phyloP scores from a whole-genome alignment of 371 early-diverging fungal genomes.

The Neoconidiobolus thromboides region DNA sequence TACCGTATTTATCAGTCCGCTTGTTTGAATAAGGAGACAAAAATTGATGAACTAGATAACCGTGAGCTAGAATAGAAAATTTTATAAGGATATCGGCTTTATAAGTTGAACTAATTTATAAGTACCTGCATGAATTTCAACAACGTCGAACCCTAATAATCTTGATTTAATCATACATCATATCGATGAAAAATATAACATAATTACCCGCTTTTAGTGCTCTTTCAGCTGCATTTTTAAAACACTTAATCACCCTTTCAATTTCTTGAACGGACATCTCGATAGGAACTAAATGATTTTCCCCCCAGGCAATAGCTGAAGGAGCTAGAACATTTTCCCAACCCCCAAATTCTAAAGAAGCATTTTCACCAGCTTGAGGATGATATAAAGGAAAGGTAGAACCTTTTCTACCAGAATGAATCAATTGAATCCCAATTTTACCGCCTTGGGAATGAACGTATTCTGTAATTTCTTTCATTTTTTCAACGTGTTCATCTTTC shows the following conservation, averaged over 20 bases:
- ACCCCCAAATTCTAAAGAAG: conserved; percentile 28
- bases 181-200: background rate
- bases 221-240: conserved; percentile 46
- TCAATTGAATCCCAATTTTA: conserved; percentile 53
- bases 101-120: background rate
- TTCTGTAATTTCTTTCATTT: conserved; percentile 32
- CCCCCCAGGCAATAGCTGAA: conserved; percentile 27
- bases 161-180: background rate
- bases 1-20: conserved; percentile 64
- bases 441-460: conserved; percentile 39
- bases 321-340: conserved; percentile 65
- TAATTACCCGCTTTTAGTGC: conserved; percentile 36
- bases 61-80: conserved; percentile 17
- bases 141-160: conserved; percentile 37
- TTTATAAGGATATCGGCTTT: conserved; percentile 3
- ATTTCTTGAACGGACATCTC: conserved; percentile 47
- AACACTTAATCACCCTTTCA: conserved; percentile 26
- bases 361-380: background rate
- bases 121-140: conserved; percentile 54
- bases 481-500: conserved; percentile 51
- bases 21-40: conserved; percentile 61
- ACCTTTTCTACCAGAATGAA: conserved; percentile 64
- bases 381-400: background rate
- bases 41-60: conserved; percentile 61
- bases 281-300: conserved; percentile 22